Conservation (phyloP, 2,329 filamentous ascomycete genomes). For the Fusarium sp. region DNA sequence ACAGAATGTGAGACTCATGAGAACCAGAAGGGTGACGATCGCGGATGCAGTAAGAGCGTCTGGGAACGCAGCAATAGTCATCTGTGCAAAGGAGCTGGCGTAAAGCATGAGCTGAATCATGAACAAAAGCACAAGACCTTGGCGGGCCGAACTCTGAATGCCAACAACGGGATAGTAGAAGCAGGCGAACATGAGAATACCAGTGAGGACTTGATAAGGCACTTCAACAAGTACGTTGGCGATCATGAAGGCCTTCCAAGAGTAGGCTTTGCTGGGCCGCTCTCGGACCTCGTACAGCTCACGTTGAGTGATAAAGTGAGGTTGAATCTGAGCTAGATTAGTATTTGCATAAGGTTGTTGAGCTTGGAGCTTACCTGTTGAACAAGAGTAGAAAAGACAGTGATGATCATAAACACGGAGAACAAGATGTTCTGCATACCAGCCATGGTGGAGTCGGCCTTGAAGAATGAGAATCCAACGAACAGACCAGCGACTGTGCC, state of each 20-base stretch:
- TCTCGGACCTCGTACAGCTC: slow-evolving; percentile 82
- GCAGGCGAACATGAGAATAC: slow-evolving; percentile 70
- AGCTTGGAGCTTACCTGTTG: slow-evolving; percentile 60
- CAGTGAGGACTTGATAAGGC: slow-evolving; percentile 74
- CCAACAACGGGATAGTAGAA: slow-evolving; percentile 76
- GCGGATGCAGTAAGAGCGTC: slow-evolving; percentile 66
- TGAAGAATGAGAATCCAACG: slow-evolving; percentile 79
- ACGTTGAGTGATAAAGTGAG: slow-evolving; percentile 79
- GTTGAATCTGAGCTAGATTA: slow-evolving; percentile 67
- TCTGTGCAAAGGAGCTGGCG: slow-evolving; percentile 76
- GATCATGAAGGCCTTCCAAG: slow-evolving; percentile 78
- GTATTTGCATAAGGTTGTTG: slow-evolving; percentile 49
- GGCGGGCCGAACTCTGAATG: slow-evolving; percentile 62
- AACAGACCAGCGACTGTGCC: slow-evolving; percentile 72
- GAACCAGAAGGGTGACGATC: slow-evolving; percentile 65
- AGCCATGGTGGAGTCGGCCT: slow-evolving; percentile 64
- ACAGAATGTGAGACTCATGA: slow-evolving; percentile 40
- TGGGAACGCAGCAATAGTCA: slow-evolving; percentile 77
- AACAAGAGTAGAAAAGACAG: slow-evolving; percentile 76
- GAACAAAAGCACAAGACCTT: slow-evolving; percentile 73
- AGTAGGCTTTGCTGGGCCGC: slow-evolving; percentile 78
- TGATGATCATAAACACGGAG: slow-evolving; percentile 78
- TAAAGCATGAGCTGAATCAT: slow-evolving; percentile 76
- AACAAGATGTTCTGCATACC: slow-evolving; percentile 83
- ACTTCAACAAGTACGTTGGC: slow-evolving; percentile 79